Base-by-base conservation (phyloP, 352 stramenopile species). In the Pythium graminicola region DNA sequence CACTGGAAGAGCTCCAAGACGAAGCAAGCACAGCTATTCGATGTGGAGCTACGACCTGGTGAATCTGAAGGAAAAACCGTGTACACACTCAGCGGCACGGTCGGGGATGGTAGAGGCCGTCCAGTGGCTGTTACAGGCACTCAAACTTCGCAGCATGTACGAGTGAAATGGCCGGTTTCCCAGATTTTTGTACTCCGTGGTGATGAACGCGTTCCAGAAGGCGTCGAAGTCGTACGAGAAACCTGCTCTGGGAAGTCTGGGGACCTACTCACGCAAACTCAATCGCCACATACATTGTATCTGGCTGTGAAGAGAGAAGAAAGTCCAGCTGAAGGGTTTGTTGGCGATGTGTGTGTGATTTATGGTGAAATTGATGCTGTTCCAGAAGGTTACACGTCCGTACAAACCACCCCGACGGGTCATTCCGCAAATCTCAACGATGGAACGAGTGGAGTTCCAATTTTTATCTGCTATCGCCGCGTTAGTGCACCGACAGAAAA, bases 341-440 rank as follows among this genome's bases (percentile, higher is more conserved):
- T 93, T 22, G 79, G 65, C 27, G 84, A 94, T 16, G 56, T 94
- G 16, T 89, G 72, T 27, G 79, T 95, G 6, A 85, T 95, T 28
- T 95, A 93, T 42, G 81, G 80, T 3, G 84, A 92, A 31, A 91
- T 95, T 28, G 84, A 95, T 49, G 72, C 77, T 14, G 61, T 93
- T 4, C 84, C 84, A 10, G 84, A 95, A 14, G 58, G 73, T 23
- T 95, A 88, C 40, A 85, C 58, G 19, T 90, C 74, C 50, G 70
- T 95, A 6, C 40, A 86, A 49, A 69, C 64, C 22, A 95, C 84
- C n/a, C 73, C 80, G 16, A 60, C 62, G 1, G 82, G 82, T 3
- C 56, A 78, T 47, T 88, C 78, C 4, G 84, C 82, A 2, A 95
- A 95, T 50, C 62, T 93, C 20, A 95, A 95, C 59, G 79, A 90